Conservation (phyloP, 1,284 basidiomycete species). For the Pseudozyma flocculosa region DNA sequence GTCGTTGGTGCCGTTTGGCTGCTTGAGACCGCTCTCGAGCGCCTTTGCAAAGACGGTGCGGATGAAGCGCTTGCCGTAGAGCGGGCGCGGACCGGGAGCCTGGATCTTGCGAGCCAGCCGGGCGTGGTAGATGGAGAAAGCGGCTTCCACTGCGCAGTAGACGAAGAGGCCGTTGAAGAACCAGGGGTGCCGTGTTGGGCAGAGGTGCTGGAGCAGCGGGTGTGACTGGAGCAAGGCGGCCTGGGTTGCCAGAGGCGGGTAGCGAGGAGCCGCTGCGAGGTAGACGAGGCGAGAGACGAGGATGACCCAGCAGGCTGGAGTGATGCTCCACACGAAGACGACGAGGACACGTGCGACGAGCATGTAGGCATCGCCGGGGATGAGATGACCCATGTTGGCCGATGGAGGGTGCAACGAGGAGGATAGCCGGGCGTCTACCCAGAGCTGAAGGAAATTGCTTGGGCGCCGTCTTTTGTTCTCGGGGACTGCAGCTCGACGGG, state of each 20-base stretch:
- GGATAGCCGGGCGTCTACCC: no score
- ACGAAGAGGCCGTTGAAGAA: constrained; percentile 14
- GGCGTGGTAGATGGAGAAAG: constrained; percentile 50
- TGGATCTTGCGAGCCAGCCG: constrained; percentile 30
- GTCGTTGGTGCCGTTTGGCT: neutral
- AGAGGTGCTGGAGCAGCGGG: neutral
- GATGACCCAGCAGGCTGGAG: constrained; percentile 41
- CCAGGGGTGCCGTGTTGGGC: constrained; percentile 12
- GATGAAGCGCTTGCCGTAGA: constrained; percentile 31
- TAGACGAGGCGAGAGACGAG: constrained; percentile 15
- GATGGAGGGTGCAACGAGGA: no score
- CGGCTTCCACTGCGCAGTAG: constrained; percentile 29
- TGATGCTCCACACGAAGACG: constrained; percentile 39
- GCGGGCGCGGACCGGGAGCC: constrained; percentile 21
- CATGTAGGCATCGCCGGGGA: constrained; percentile 36
- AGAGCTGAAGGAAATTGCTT: no score
- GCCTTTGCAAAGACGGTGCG: constrained; percentile 33
- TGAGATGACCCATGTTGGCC: constrained; percentile 20
- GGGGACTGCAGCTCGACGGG: no score
- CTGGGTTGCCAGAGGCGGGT: neutral
- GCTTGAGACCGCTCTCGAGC: constrained; percentile 33
- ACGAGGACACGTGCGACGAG: constrained; percentile 33
- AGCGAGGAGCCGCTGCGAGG: neutral
- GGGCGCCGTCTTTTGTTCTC: no score
- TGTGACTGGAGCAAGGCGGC: neutral